Conservation (phyloP, 306 rosid genomes). For the Vigna trinervia region DNA sequence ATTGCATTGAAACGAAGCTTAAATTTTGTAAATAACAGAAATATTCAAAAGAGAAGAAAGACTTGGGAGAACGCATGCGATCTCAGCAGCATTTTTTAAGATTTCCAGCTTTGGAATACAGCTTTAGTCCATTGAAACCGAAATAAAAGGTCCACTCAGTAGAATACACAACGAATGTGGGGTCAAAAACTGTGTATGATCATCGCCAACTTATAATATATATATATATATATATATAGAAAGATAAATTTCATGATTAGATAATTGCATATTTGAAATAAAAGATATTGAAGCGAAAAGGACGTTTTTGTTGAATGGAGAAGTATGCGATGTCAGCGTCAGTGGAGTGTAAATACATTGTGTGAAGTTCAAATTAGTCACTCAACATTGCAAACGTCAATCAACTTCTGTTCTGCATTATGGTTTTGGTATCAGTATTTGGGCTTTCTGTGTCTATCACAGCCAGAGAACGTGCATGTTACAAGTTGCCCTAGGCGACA, state of each 20-base stretch:
- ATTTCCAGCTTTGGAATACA: constrained; percentile 48
- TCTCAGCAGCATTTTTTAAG: constrained; percentile 31
- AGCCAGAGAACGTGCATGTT: constrained; percentile 34
- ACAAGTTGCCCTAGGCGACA: neutral
- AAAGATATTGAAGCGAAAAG: constrained; percentile 38
- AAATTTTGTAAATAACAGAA: neutral
- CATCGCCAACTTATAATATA: constrained; percentile 34
- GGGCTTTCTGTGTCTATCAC: constrained; percentile 56
- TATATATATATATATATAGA: constrained; percentile 32
- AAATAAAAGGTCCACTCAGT: constrained; percentile 46
- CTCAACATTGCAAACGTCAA: constrained; percentile 68
- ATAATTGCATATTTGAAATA: constrained; percentile 17
- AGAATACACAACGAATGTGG: constrained; percentile 48
- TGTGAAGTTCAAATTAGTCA: constrained; percentile 51
- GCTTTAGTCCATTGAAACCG: constrained; percentile 51
- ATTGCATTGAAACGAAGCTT: constrained; percentile 32
- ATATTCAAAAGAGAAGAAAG: constrained; percentile 29
- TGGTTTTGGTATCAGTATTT: constrained; percentile 51
- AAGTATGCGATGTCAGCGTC: constrained; percentile 45
- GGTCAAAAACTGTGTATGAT: constrained; percentile 41
- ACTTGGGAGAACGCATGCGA: constrained; percentile 42
- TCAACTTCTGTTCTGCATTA: constrained; percentile 77
- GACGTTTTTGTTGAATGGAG: constrained; percentile 41
- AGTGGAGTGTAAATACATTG: constrained; percentile 40
- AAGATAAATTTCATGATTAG: constrained; percentile 1